Base-by-base conservation (phyloP, 1,284 basidiomycete species). In the Porphyrellus sp. region DNA sequence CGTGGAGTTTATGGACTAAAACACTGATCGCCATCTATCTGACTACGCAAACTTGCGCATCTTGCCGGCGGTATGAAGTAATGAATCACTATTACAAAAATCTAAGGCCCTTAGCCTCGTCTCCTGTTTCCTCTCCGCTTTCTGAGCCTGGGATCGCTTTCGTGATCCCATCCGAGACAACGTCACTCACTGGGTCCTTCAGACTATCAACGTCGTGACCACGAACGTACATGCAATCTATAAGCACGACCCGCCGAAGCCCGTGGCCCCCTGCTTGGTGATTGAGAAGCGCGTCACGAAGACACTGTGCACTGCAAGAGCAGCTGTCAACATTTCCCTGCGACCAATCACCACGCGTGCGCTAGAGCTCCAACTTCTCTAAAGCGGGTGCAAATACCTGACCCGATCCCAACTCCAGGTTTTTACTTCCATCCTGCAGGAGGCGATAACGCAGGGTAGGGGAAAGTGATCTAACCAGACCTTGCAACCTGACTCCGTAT, bases 381-480 rank as follows among this genome's bases (percentile, higher is more conserved):
- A 76, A 63, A 18, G 58, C 57, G 0, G 72, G 69, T 49, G 57
- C 62, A 66, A 54, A 74, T 42, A 16, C 46, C 42, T 48, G 57
- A 39, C 25, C 12, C 9, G 49, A 48, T 25, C 44, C 38, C 16
- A 2, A 21, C 20, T 21, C 31, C 34, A 41, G 34, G 28, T 16
- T n/a, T 31, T 38, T 31, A 13, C 20, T n/a, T 5, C 39, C 20
- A 7, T 39, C 18, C 33, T 38, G 25, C 6, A 30, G 27, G 20
- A 8, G 2, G 46, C 45, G 45, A 21, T 39, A 46, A 13, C n/a
- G n/a, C n/a, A 30, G 23, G 20, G 23, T 8, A 33, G 27, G 34
- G 5, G 43, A 53, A n/a, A 65, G 59, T 8, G 35, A 45, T 3
- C 21, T 45, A 12, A 55, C 37, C 8, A 63, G 38, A 21, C 56